Evolutionary conservation across 2,329 filamentous ascomycete genomes (phyloP).

Genomic region (Cladosporium austrohemisphaericum): DNA sequence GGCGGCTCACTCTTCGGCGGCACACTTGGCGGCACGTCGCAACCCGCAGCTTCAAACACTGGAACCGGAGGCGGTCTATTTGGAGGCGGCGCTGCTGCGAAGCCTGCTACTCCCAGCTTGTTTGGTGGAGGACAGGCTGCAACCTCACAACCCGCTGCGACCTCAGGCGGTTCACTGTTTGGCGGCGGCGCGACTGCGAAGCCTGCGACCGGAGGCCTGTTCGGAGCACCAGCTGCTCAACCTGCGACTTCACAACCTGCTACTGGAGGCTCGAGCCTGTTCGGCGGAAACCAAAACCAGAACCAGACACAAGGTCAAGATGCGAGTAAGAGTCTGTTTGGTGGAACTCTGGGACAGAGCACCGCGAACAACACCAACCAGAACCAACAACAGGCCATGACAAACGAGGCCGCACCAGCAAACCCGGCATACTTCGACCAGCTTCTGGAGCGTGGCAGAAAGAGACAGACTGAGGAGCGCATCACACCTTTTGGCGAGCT

Average conservation of each 20-base stretch:
- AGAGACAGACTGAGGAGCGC: slow-evolving; percentile 65
- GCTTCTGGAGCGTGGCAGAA: slow-evolving; percentile 60
- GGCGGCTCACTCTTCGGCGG: slow-evolving; percentile 14
- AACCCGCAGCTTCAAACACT: slow-evolving; percentile 1
- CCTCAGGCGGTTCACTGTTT: slow-evolving; percentile 2
- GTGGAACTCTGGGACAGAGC: slow-evolving; percentile 16
- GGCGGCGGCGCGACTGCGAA: slow-evolving; percentile 5
- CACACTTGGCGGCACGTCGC: slow-evolving; percentile 9
- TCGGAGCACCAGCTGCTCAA: slow-evolving; percentile 11
- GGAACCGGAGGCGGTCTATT: slow-evolving; percentile 11
- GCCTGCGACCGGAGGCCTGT: slow-evolving; percentile 16
- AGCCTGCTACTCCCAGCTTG: slow-evolving; percentile 15
- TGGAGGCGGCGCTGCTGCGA: slow-evolving; percentile 9
- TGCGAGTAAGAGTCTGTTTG: slow-evolving; percentile 25
- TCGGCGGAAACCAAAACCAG: slow-evolving; percentile 19
- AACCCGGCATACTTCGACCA: slow-evolving; percentile 63
- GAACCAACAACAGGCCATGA: slow-evolving; percentile 18
- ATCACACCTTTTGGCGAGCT: slow-evolving; percentile 67
- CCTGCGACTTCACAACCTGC: slow-evolving; percentile 16
- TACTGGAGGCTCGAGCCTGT: slow-evolving; percentile 12
- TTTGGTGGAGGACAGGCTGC: slow-evolving; percentile 14
- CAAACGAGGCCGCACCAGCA: slow-evolving; percentile 29
- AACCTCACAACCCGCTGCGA: slow-evolving; percentile 13
- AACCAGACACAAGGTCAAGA: slow-evolving; percentile 16
- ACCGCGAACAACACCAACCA: slow-evolving; percentile 18